phyloP scores from a whole-genome alignment of 495 filamentous ascomycete species.

The Thermothielavioides terrestris region DNA sequence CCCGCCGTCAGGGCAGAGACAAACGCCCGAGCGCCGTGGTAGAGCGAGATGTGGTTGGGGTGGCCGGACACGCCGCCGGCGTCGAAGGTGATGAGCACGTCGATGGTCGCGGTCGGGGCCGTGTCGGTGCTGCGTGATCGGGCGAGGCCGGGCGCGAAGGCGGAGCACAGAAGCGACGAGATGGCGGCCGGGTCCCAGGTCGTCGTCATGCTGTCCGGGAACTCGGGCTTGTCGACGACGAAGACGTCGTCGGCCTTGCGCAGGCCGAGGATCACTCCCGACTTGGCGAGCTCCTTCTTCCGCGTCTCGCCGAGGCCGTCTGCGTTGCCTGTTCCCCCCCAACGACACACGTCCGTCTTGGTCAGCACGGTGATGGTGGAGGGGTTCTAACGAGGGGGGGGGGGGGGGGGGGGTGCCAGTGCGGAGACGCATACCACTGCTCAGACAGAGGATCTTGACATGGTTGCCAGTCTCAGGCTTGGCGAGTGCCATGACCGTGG shows the following conservation, averaged over 20 bases:
- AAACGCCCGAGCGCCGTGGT: constrained; percentile 71
- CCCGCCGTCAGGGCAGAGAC: constrained; percentile 51
- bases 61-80: constrained; percentile 67
- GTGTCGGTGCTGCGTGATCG: constrained; percentile 23
- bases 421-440: constrained; percentile 56
- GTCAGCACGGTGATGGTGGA: too few relatives aligned
- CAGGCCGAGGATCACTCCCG: constrained; percentile 65
- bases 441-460: constrained; percentile 87
- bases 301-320: constrained; percentile 77
- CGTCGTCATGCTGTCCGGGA: constrained; percentile 77
- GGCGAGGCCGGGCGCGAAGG: constrained; percentile 57
- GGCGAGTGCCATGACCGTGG: constrained; percentile 72
- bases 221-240: constrained; percentile 69
- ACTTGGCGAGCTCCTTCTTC: constrained; percentile 73
- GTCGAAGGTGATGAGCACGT: constrained; percentile 87
- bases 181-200: constrained; percentile 66
- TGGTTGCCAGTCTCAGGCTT: constrained; percentile 68
- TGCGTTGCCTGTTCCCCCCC: constrained; percentile 71
- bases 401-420: not conserved
- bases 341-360: not conserved
- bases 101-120: constrained; percentile 55
- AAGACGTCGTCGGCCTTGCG: constrained; percentile 64
- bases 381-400: too few relatives aligned
- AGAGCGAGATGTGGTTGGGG: constrained; percentile 84
- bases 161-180: constrained; percentile 53